Evolutionary conservation across 78 protist genomes (phyloP).

Genomic region (Ministeria vibrans): DNA sequence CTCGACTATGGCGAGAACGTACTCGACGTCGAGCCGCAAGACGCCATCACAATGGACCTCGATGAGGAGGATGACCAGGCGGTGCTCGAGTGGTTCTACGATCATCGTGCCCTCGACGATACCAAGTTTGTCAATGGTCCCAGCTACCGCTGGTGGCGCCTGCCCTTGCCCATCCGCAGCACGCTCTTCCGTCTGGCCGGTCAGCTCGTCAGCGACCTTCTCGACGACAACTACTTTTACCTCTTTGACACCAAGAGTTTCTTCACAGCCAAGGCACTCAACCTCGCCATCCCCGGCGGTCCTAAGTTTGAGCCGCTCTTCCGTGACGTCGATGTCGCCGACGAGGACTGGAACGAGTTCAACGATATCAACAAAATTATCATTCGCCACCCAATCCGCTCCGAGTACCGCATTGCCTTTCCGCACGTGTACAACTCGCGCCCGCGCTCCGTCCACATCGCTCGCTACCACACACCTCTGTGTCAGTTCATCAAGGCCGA

Average conservation of each 20-base stretch:
- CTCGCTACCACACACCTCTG: slow-evolving; percentile 83
- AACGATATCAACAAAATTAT: slow-evolving; percentile 97
- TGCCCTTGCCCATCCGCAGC: slow-evolving; percentile 82
- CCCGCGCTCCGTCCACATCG: slow-evolving; percentile 82
- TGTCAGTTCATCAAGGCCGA: slow-evolving; percentile 75
- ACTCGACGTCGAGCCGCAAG: slow-evolving; percentile 91
- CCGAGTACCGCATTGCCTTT: slow-evolving; percentile 96
- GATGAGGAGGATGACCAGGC: slow-evolving; percentile 92
- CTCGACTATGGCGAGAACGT: slow-evolving; percentile 97
- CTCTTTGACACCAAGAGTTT: slow-evolving; percentile 91
- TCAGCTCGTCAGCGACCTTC: slow-evolving; percentile 83
- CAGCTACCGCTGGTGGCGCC: slow-evolving; percentile 76
- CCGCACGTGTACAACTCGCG: slow-evolving; percentile 96
- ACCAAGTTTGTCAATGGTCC: slow-evolving; percentile 78
- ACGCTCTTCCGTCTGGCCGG: slow-evolving; percentile 85
- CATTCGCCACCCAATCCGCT: slow-evolving; percentile 90
- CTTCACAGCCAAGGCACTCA: slow-evolving; percentile 97
- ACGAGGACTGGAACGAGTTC: slow-evolving; percentile 99
- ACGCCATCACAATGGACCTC: slow-evolving; percentile 89
- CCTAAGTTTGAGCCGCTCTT: slow-evolving; percentile 99
- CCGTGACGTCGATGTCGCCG: slow-evolving; percentile 79
- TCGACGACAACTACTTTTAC: slow-evolving; percentile 91
- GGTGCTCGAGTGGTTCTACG: slow-evolving; percentile 96
- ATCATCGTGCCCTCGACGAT: slow-evolving; percentile 77
- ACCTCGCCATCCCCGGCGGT: slow-evolving; percentile 98